A percentile compares a stretch with the other conserved stretches of the same genome.
Evolutionary conservation across 2,329 filamentous ascomycete genomes (phyloP).

Genomic region (Cytospora leucostoma): DNA sequence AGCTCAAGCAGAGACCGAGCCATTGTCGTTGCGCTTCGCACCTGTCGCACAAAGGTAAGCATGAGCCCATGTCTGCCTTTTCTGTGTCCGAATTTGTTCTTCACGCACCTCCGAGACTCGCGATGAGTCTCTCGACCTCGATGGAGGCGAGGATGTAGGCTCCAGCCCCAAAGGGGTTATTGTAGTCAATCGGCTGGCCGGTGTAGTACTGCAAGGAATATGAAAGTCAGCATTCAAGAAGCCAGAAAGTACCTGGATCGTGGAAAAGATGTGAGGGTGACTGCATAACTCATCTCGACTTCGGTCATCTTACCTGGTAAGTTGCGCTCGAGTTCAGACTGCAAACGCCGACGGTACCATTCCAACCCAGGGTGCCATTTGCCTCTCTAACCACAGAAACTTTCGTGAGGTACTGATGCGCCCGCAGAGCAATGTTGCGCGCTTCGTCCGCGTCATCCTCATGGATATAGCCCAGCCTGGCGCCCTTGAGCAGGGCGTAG

Average conservation of each 20-base stretch:
- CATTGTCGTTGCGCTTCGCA: not conserved
- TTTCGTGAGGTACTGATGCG: slow-evolving; percentile 6
- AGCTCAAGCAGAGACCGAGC: not conserved
- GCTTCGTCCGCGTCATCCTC: not conserved
- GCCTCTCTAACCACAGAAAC: slow-evolving; percentile 16
- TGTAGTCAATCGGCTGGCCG: slow-evolving; percentile 38
- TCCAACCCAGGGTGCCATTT: slow-evolving; percentile 33
- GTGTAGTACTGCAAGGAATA: slow-evolving; percentile 37
- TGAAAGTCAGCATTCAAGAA: not conserved
- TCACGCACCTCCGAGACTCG: slow-evolving; percentile 29
- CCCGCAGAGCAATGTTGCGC: not conserved
- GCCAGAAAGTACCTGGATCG: not conserved
- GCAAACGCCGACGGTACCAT: slow-evolving; percentile 43
- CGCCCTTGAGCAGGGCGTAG: slow-evolving; percentile 40
- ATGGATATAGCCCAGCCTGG: slow-evolving; percentile 37
- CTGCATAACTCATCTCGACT: no score
- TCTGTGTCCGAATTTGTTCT: not conserved
- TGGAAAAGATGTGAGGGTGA: not conserved
- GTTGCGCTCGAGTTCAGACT: slow-evolving; percentile 45
- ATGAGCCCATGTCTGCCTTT: not conserved
- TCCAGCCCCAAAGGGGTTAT: slow-evolving; percentile 42
- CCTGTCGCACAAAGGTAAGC: not conserved
- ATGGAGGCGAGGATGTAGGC: slow-evolving; percentile 42
- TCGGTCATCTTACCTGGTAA: slow-evolving; percentile 33
- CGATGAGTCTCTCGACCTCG: slow-evolving; percentile 38